phyloP scores from a whole-genome alignment of 73 alveolate species.

The Tetrahymena elliotti region DNA sequence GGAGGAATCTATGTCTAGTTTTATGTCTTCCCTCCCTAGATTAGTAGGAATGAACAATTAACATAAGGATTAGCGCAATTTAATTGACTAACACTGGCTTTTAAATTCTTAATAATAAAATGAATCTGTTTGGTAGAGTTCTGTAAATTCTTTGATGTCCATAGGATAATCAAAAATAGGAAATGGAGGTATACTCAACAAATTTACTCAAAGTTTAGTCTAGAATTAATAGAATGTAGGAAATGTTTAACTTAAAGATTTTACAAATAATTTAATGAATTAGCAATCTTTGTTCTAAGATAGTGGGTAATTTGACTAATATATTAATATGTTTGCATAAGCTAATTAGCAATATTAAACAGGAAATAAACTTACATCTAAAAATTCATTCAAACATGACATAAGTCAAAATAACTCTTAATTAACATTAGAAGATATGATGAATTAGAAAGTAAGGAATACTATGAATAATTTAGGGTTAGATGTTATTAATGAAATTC shows the following conservation, averaged over 20 bases:
- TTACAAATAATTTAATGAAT: neutral
- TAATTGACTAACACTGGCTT: neutral
- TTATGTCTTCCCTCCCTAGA: neutral
- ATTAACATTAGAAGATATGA: neutral
- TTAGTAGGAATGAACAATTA: neutral
- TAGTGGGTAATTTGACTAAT: neutral
- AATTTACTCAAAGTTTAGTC: neutral
- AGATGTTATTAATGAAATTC: neutral
- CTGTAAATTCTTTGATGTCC: neutral
- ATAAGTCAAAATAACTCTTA: neutral
- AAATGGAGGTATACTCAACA: neutral
- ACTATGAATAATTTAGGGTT: neutral
- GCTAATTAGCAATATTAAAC: neutral
- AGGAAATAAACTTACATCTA: neutral
- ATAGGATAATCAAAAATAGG: neutral
- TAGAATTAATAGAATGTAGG: neutral
- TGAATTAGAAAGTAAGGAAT: neutral
- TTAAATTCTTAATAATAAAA: neutral
- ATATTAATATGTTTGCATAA: neutral
- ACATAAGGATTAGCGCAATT: neutral
- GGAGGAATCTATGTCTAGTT: neutral
- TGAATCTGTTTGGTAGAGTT: neutral
- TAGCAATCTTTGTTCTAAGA: neutral
- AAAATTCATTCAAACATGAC: neutral
- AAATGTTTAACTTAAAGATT: neutral